These are phyloP conservation scores for Halophytophthora batemanensis DNA, from an alignment of 352 stramenopile genomes.

Conservation along the genomic window DNA sequence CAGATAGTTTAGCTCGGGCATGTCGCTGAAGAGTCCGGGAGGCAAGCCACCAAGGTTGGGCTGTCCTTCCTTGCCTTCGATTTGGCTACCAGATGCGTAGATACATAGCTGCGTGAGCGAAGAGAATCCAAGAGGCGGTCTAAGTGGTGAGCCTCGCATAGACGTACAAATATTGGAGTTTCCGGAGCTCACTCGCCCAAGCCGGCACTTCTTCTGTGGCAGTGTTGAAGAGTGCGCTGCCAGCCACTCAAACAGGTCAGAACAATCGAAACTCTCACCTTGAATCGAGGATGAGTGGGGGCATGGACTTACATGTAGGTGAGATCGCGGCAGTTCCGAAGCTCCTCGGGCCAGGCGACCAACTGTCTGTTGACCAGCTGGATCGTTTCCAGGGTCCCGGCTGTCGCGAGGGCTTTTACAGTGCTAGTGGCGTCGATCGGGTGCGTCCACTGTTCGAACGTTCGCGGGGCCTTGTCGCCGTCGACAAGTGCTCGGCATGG, in stretches of 20 bases:
- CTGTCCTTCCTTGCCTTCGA: slow-evolving; percentile 32
- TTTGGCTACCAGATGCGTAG: slow-evolving; percentile 22
- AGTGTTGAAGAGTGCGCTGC: slow-evolving; percentile 30
- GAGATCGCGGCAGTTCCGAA: slow-evolving; percentile 28
- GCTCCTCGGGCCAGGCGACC: slow-evolving; percentile 16
- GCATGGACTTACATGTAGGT: slow-evolving; percentile 31
- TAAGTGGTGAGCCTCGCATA: background rate
- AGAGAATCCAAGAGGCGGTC: background rate
- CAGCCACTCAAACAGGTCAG: background rate
- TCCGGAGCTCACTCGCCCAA: slow-evolving; percentile 31
- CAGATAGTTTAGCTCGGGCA: slow-evolving; percentile 31
- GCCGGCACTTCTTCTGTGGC: slow-evolving; percentile 20
- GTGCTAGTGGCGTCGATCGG: slow-evolving; percentile 21
- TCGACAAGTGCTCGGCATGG: slow-evolving; percentile 35
- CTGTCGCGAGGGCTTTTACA: slow-evolving; percentile 17
- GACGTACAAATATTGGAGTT: slow-evolving; percentile 39
- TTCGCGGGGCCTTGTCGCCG: slow-evolving; percentile 22
- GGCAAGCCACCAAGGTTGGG: slow-evolving; percentile 24
- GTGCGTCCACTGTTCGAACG: slow-evolving; percentile 33
- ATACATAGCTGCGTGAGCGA: background rate
- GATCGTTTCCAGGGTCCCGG: slow-evolving; percentile 27
- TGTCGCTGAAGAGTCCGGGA: slow-evolving; percentile 26
- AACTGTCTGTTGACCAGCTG: slow-evolving; percentile 36
- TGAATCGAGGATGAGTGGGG: background rate
- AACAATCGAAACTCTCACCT: background rate